Percentiles rank a stretch among this genome's conserved stretches.
These are phyloP conservation scores for Diaporthe nobilis DNA, from an alignment of 2,329 filamentous ascomycete species.

Conservation along the genomic window DNA sequence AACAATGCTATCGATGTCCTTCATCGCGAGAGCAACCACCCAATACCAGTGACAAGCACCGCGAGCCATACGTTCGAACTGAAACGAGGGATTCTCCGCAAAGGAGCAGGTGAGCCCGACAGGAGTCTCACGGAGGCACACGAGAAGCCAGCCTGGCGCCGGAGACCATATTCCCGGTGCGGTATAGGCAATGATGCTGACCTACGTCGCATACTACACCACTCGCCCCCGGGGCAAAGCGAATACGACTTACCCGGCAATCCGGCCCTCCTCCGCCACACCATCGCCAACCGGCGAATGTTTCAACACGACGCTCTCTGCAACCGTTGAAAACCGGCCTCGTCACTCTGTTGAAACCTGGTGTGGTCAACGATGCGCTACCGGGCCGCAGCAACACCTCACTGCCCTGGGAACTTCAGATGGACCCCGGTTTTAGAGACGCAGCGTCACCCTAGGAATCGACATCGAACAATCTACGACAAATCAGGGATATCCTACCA, in stretches of 20 bases:
- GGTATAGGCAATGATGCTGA: background rate
- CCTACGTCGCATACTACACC: background rate
- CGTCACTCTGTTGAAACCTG: background rate
- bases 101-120: rapidly evolving
- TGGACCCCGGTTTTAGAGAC: background rate
- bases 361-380: background rate
- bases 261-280: slow-evolving; percentile 2
- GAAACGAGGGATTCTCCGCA: background rate
- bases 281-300: background rate
- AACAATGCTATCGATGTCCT: background rate
- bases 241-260: slow-evolving; percentile 13
- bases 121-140: background rate
- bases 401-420: background rate
- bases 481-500: background rate
- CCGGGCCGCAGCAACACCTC: background rate
- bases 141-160: background rate
- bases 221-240: background rate
- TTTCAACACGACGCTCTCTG: background rate
- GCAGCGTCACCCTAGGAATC: background rate
- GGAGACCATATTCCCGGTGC: background rate
- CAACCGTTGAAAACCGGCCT: background rate
- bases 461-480: background rate
- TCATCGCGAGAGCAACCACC: background rate
- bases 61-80: background rate
- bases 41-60: too few relatives aligned